Evolutionary conservation across 2,329 filamentous ascomycete genomes (phyloP), one percentile per base, ranked within the genome.

Genomic region (Monascus ruber): DNA sequence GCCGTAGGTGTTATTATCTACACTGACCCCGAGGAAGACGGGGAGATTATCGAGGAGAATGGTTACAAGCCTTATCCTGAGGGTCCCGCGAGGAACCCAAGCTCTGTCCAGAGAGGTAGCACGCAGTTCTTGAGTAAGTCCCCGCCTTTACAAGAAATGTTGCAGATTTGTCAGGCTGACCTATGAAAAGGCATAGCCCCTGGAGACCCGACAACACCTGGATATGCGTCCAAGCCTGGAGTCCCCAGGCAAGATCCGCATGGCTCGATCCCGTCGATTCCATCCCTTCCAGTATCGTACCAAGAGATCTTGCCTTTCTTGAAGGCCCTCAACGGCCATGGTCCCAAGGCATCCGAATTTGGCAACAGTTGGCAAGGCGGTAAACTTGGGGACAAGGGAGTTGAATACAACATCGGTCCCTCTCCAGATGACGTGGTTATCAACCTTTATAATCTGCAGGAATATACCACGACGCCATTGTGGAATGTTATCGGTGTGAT

Each of bases 401-500:
- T 94, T 10, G 60, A 86, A 8, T 94, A 94, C 66, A 84, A 86
- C 57, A 76, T 94, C 41, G 87, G 87, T 1, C 87, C 87, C 1
- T 81, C 85, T 0, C 85, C 88, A 0, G 76, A 83, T 10, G 63
- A 76, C 38, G 55, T 89, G 1, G 76, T 77, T 1, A 66, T 91
- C 39, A 85, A 87, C 54, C 72, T 85, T 32, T 72, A 74, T 53
- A 94, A 89, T 52, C 70, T 86, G 52, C 85, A 93, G 63, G 77
- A 86, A 34, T 91, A 94, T 54, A 77, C 78, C 9, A 89, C 76
- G 1, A 91, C 83, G 0, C 83, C 84, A 4, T 68, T 89, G 38
- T 94, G 87, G 87, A 83, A 98, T 55, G 85, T 91, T 2, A 89
- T 96, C 47, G 89, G 89, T 34, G 71, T 91, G 34, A 85, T 98